A percentile compares a stretch with the other conserved stretches of the same genome.
Evolutionary conservation across 441 rosid species (phyloP).

Genomic region (Metrosideros polymorpha): DNA sequence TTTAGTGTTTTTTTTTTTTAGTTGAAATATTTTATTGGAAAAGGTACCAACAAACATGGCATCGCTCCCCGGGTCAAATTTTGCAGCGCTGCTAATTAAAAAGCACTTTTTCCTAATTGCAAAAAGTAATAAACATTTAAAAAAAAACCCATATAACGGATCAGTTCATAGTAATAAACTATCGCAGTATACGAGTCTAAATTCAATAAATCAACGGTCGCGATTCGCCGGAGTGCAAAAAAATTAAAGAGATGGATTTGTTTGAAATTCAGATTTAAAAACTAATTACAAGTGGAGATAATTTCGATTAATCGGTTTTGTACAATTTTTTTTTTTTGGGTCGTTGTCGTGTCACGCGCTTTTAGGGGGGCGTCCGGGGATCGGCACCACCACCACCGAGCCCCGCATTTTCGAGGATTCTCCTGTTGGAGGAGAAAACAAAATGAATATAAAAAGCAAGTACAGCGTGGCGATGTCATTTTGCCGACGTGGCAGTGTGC

Average conservation of each 20-base stretch:
- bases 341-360: not conserved
- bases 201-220: no score
- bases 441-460: not conserved
- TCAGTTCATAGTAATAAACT: no score
- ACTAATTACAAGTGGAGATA: no score
- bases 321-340: not conserved
- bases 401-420: not conserved
- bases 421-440: not conserved
- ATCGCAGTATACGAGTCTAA: no score
- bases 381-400: not conserved
- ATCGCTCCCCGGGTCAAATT: conserved; percentile 19
- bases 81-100: conserved; percentile 18
- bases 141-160: not conserved
- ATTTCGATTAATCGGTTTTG: not conserved
- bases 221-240: no score
- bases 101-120: not conserved
- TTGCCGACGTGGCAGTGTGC: conserved; percentile 9
- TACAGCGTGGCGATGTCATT: conserved; percentile 28
- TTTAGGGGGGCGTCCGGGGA: not conserved
- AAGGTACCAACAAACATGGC: not conserved
- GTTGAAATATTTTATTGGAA: not conserved
- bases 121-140: not conserved
- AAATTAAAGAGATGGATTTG: no score
- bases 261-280: no score
- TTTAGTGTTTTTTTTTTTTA: not conserved